These are phyloP conservation scores for Letharia columbiana DNA, from an alignment of 495 filamentous ascomycete species.

Conservation along the genomic window DNA sequence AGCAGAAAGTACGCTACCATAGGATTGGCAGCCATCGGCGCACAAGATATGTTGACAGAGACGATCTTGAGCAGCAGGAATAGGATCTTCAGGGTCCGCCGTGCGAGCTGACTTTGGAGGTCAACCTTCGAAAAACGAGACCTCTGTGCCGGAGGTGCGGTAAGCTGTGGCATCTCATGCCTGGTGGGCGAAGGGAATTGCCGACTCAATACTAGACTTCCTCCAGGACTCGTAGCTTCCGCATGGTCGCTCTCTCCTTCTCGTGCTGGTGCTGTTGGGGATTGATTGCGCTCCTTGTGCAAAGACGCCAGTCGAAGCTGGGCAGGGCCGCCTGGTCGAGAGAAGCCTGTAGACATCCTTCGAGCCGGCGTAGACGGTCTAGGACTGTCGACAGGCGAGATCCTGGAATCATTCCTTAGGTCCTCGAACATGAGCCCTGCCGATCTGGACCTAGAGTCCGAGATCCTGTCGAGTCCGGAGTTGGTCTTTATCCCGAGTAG, in stretches of 20 bases:
- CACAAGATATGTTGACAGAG: slow-evolving; percentile 50
- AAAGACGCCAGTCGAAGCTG: slow-evolving; percentile 20
- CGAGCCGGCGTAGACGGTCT: slow-evolving; percentile 24
- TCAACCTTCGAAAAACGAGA: slow-evolving; percentile 1
- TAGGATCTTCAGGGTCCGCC: slow-evolving; percentile 24
- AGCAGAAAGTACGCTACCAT: slow-evolving; percentile 55
- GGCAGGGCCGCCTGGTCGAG: slow-evolving; percentile 21
- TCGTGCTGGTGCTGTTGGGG: slow-evolving; percentile 10
- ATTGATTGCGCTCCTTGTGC: slow-evolving; percentile 14
- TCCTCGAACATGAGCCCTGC: slow-evolving; percentile 45
- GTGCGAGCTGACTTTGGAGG: slow-evolving; percentile 2
- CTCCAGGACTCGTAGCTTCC: slow-evolving; percentile 27
- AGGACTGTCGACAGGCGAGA: slow-evolving; percentile 49
- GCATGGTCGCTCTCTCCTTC: slow-evolving; percentile 6
- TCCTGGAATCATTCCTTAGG: slow-evolving; percentile 47
- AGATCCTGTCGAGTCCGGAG: slow-evolving; percentile 49
- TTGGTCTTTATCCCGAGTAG: slow-evolving; percentile 70
- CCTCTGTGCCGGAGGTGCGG: slow-evolving; percentile 26
- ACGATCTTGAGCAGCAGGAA: slow-evolving; percentile 51
- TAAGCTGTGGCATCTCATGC: slow-evolving; percentile 9
- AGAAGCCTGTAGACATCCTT: slow-evolving; percentile 29
- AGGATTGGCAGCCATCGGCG: slow-evolving; percentile 49
- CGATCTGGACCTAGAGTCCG: slow-evolving; percentile 39
- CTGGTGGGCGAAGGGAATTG: slow-evolving; percentile 27
- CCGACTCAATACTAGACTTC: slow-evolving; percentile 28